Base-by-base conservation (phyloP, 768 basidiomycete genomes). In the Naematelia encephala region DNA sequence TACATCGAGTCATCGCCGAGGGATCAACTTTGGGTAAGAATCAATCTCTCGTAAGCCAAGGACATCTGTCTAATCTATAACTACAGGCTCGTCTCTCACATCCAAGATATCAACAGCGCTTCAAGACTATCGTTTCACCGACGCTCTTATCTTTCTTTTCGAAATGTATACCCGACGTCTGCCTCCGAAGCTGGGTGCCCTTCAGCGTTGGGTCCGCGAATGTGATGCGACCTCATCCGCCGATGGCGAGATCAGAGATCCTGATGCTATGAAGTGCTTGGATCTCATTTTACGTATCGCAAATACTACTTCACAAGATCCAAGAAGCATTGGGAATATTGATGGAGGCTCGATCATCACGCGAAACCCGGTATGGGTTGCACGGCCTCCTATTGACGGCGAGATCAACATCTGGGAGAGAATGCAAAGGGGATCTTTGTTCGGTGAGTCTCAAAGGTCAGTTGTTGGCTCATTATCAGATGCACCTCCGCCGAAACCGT, bases 191-290 rank as follows among this genome's bases (percentile, higher is more conserved):
- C 80, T 84, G 12, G 83, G 83, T 2, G 80, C 82, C 1, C 72
- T 84, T 4, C 82, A 84, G 63, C 78, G 83, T 11, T 84, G 83
- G 83, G 82, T 83, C 3, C 70, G 83, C 30, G 83, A 84, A 62
- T 83, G 82, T 67, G 83, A 84, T 70, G 83, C 83, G 1, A 82
- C 82, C 1, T 71, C 78, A 13, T 77, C 73, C n/a, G 77, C 74
- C 1, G 74, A 78, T 30, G 81, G 80, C 64, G 67, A 73, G 51
- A 70, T 76, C 57, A 79, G 81, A 29, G 79, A 82, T 61, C 77
- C 77, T 47, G 76, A 78, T 56, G 77, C 75, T 2, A 77, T 83
- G 78, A 77, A 77, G 60, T 83, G 83, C 50, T 73, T 84, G 42
- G 81, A 82, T 54, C 79, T 81, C 48, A 81, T 84, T 8, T 63